Conservation (phyloP, 1,284 basidiomycete genomes). For the Tilletia setariae region DNA sequence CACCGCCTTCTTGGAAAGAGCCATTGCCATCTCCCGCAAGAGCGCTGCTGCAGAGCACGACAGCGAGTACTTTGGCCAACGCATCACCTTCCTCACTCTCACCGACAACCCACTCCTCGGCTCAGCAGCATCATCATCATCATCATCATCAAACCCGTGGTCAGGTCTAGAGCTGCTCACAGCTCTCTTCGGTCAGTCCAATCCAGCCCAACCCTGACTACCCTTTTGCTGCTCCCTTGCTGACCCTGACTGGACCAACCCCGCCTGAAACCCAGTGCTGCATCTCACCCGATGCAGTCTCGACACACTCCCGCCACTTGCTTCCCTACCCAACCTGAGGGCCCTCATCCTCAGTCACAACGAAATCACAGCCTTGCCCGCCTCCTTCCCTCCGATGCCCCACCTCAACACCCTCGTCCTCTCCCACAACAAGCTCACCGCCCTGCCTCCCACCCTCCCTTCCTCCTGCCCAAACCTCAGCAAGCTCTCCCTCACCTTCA, state of each 20-base stretch:
- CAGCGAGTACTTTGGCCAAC: conserved; percentile 24
- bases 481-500: conserved; percentile 46
- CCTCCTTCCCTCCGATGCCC: conserved; percentile 39
- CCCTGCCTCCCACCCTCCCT: conserved; percentile 39
- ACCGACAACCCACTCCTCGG: conserved; percentile 24
- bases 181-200: conserved; percentile 9
- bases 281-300: conserved; percentile 39
- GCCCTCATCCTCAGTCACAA: conserved; percentile 50
- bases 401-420: conserved; percentile 52
- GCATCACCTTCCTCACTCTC: conserved; percentile 31
- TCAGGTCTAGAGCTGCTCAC: not conserved
- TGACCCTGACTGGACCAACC: conserved; percentile 14
- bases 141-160: conserved; percentile 9
- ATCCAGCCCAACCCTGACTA: not conserved
- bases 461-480: conserved; percentile 40
- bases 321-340: conserved; percentile 31
- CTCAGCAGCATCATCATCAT: conserved; percentile 14
- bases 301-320: conserved; percentile 22
- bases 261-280: conserved; percentile 28
- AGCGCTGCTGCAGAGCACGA: conserved; percentile 4
- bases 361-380: conserved; percentile 24
- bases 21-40: conserved; percentile 30
- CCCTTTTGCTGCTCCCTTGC: conserved; percentile 14
- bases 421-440: conserved; percentile 40
- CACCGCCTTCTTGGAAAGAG: conserved; percentile 29